These are phyloP conservation scores for Sclerotinia nivalis DNA, from an alignment of 2,329 filamentous ascomycete species.

Conservation along the genomic window DNA sequence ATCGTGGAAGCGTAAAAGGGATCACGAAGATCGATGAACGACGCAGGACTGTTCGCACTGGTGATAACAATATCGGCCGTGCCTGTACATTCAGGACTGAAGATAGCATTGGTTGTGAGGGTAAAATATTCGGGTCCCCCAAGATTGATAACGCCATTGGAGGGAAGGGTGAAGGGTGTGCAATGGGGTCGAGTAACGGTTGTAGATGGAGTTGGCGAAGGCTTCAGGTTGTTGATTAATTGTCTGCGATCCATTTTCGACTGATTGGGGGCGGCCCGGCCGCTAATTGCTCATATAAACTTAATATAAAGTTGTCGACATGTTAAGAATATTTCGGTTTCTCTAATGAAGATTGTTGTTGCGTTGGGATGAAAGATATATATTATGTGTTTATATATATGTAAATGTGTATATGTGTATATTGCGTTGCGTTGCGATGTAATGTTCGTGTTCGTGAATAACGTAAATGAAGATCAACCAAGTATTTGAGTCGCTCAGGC, in stretches of 20 bases:
- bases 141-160: conserved; percentile 52
- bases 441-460: neutral
- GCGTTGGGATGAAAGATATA: neutral
- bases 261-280: conserved; percentile 34
- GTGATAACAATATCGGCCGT: conserved; percentile 39
- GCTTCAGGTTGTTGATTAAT: conserved; percentile 34
- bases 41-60: conserved; percentile 29
- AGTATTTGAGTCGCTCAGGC: conserved; percentile 8
- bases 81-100: conserved; percentile 50
- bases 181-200: conserved; percentile 51
- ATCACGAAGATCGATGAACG: conserved; percentile 62
- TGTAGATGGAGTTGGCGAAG: conserved; percentile 37
- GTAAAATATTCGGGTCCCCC: conserved; percentile 44
- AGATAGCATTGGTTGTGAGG: conserved; percentile 51
- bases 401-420: neutral
- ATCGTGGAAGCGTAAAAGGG: conserved; percentile 94
- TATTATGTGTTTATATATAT: no score
- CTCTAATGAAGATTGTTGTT: neutral
- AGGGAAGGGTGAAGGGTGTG: conserved; percentile 62
- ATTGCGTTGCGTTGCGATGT: neutral
- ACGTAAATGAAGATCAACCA: neutral
- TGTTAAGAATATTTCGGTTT: neutral
- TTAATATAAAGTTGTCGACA: conserved; percentile 26
- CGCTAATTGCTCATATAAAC: conserved; percentile 27
- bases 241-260: conserved; percentile 38